Percentiles rank a stretch among this genome's conserved stretches.
These are phyloP conservation scores for Ramichloridium luteum DNA, from an alignment of 2,329 filamentous ascomycete species.

Conservation along the genomic window DNA sequence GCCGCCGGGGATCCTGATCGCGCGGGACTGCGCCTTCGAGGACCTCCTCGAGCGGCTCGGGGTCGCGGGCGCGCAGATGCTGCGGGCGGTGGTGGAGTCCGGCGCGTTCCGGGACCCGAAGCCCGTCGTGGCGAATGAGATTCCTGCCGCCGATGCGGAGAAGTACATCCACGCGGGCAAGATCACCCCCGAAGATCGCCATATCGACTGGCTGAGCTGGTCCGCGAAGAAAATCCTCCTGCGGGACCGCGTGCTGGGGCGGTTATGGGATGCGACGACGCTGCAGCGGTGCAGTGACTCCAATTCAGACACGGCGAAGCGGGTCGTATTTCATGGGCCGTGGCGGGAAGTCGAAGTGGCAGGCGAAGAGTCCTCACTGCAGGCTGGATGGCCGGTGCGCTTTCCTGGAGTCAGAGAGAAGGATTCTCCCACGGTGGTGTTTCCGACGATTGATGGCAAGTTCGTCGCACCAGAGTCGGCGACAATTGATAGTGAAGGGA, in stretches of 20 bases:
- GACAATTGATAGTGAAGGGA: conserved; percentile 15
- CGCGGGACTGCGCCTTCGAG: conserved; percentile 34
- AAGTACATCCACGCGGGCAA: conserved; percentile 64
- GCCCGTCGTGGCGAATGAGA: neutral
- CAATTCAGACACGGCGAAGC: conserved; percentile 5
- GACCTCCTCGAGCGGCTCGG: conserved; percentile 46
- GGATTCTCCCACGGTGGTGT: conserved; percentile 4
- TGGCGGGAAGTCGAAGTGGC: conserved; percentile 9
- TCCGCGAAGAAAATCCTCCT: conserved; percentile 42
- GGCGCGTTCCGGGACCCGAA: conserved; percentile 53
- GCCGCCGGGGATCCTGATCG: conserved; percentile 41
- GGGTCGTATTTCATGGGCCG: conserved; percentile 15
- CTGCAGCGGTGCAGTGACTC: conserved; percentile 9
- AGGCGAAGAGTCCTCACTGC: neutral
- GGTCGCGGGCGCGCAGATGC: conserved; percentile 54
- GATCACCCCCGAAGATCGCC: conserved; percentile 51
- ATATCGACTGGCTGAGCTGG: conserved; percentile 49
- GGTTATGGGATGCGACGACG: conserved; percentile 48
- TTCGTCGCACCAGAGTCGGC: conserved; percentile 12
- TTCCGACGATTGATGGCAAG: conserved; percentile 13
- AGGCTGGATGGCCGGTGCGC: conserved; percentile 1
- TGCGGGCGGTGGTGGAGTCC: conserved; percentile 52
- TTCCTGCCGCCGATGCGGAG: conserved; percentile 12
- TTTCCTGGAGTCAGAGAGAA: conserved; percentile 1
- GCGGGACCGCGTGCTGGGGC: conserved; percentile 48